Percentiles rank a stretch among this genome's conserved stretches.
Evolutionary conservation across 2,329 filamentous ascomycete species (phyloP).

Genomic region (Zasmidium cellare): DNA sequence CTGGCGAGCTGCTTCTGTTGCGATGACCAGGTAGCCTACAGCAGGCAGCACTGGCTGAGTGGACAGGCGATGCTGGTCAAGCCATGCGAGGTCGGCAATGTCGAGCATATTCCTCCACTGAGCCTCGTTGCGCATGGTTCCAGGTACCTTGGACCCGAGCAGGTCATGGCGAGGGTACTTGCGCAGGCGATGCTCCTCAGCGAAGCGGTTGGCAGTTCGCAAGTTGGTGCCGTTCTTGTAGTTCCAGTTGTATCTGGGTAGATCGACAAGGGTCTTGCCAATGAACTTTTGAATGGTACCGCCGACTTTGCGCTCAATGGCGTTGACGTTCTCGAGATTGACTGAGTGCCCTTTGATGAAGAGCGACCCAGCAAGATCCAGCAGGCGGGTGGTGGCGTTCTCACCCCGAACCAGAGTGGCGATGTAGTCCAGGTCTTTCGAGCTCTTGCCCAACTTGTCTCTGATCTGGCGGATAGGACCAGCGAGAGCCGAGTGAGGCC

Average conservation of each 20-base stretch:
- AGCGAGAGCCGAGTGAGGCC: conserved; percentile 8
- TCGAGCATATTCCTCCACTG: conserved; percentile 7
- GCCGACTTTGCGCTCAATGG: not conserved
- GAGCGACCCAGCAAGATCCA: not conserved
- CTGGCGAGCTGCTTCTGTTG: conserved; percentile 15
- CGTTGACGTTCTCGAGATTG: not conserved
- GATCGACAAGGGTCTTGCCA: not conserved
- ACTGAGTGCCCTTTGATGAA: not conserved
- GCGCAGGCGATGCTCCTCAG: not conserved
- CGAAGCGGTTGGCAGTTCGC: not conserved
- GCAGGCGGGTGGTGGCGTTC: not conserved
- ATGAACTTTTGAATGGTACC: not conserved
- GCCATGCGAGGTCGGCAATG: conserved; percentile 30
- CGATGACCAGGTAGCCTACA: conserved; percentile 21
- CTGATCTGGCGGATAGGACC: conserved; percentile 3
- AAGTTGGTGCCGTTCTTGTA: not conserved
- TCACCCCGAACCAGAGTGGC: not conserved
- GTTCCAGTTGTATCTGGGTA: conserved; percentile 5
- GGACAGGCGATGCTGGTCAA: conserved; percentile 34
- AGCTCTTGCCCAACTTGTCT: not conserved
- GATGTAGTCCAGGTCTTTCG: not conserved
- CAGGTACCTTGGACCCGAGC: conserved; percentile 2
- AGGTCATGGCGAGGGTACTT: not conserved
- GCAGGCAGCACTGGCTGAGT: conserved; percentile 32
- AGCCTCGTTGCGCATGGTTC: not conserved